These are phyloP conservation scores for Phytophthora ohioensis DNA, from an alignment of 352 stramenopile genomes.

Conservation along the genomic window DNA sequence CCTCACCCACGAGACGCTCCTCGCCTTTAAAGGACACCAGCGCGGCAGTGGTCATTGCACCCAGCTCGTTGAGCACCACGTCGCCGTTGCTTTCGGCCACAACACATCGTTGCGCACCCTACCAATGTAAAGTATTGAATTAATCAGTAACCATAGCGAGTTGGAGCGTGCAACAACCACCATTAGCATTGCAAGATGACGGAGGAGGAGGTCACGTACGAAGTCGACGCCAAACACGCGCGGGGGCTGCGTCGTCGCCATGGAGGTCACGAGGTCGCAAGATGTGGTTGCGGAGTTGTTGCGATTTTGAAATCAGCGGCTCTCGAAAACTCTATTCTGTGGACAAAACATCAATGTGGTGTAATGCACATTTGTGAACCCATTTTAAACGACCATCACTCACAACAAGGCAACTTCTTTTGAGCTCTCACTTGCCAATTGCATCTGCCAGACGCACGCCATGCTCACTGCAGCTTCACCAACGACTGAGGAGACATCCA, in stretches of 20 bases:
- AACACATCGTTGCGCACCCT: slow-evolving; percentile 85
- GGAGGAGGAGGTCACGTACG: slow-evolving; percentile 45
- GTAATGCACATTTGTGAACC: slow-evolving; percentile 9
- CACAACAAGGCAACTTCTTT: slow-evolving; percentile 19
- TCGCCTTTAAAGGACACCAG: slow-evolving; percentile 90
- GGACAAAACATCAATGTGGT: slow-evolving; percentile 8
- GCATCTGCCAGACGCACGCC: neutral
- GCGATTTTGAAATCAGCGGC: neutral
- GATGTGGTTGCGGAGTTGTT: slow-evolving; percentile 22
- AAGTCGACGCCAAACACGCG: slow-evolving; percentile 86
- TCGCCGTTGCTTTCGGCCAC: slow-evolving; percentile 75
- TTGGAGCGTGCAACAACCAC: slow-evolving; percentile 9
- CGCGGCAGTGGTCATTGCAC: slow-evolving; percentile 86
- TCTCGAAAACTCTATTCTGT: slow-evolving; percentile 40
- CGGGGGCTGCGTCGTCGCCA: slow-evolving; percentile 34
- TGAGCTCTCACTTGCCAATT: slow-evolving; percentile 23
- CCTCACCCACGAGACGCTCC: slow-evolving; percentile 86
- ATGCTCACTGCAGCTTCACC: slow-evolving; percentile 19
- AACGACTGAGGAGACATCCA: slow-evolving; percentile 28
- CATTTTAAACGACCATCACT: slow-evolving; percentile 34
- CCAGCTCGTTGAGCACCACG: slow-evolving; percentile 91
- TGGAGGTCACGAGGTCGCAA: slow-evolving; percentile 29
- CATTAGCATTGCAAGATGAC: neutral
- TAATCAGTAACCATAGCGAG: slow-evolving; percentile 2
- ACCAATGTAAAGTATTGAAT: slow-evolving; percentile 11